Percentiles rank a stretch among this genome's conserved stretches.
phyloP scores from a whole-genome alignment of 1,284 basidiomycete species.

The Takashimella koratensis region DNA sequence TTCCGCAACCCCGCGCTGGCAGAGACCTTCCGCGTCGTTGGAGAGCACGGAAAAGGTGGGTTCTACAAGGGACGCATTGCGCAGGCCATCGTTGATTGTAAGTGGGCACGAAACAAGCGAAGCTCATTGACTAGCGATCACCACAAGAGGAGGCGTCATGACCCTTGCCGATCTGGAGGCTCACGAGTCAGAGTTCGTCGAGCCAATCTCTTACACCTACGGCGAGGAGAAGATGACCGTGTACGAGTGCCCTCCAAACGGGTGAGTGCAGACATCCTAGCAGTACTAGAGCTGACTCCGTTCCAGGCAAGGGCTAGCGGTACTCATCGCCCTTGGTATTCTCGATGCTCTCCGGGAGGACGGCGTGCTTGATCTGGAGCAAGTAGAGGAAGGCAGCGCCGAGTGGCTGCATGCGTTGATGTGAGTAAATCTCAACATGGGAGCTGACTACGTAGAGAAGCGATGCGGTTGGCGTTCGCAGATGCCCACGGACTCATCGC shows the following conservation, averaged over 20 bases:
- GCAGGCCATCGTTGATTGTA: no score
- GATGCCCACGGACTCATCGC: constrained; percentile 61
- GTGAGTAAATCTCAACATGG: no score
- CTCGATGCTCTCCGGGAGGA: constrained; percentile 58
- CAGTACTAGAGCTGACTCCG: constrained; percentile 67
- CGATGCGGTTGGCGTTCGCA: constrained; percentile 20
- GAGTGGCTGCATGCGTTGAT: constrained; percentile 19
- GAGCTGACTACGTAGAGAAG: constrained; percentile 11
- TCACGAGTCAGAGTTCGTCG: constrained; percentile 72
- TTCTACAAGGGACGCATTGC: constrained; percentile 90
- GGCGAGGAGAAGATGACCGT: constrained; percentile 53
- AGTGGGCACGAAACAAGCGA: no score
- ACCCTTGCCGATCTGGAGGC: constrained; percentile 78
- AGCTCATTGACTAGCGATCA: constrained; percentile 70
- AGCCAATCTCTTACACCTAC: constrained; percentile 84
- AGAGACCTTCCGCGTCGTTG: constrained; percentile 74
- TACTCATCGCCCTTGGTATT: constrained; percentile 85
- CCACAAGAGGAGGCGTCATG: constrained; percentile 81
- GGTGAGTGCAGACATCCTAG: no score
- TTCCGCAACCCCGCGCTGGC: constrained; percentile 67
- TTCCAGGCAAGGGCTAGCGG: constrained; percentile 94
- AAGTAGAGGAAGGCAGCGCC: constrained; percentile 12
- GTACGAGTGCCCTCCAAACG: constrained; percentile 43
- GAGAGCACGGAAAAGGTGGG: constrained; percentile 75
- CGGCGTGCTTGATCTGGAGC: constrained; percentile 11